Evolutionary conservation across 2,329 filamentous ascomycete species (phyloP), one percentile per base, ranked within the genome.

Genomic region (Ceratocystis diversiconidia): DNA sequence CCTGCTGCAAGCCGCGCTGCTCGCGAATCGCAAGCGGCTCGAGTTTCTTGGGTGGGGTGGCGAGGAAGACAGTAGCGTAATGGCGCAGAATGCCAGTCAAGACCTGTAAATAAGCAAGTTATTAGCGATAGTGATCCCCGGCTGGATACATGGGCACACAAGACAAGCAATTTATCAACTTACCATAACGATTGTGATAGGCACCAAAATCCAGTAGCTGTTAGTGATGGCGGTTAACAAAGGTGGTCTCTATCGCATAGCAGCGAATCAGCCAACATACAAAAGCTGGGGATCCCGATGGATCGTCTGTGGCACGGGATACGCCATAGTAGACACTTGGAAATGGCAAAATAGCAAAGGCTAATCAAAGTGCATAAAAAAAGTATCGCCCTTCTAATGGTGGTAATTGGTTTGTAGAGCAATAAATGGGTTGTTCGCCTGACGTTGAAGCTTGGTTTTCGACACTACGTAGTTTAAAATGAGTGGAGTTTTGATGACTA

Each of bases 191-290:
- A 96, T 82, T 60, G 92, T 96, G 75, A 99, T 99, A 69, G 94
- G 94, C 69, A 96, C 87, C 68, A 99, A 82, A 77, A 99, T 99
- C 94, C 94, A 99, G 82, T 96, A 97, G 79, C 94, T 99, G 72
- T 65, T 68, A 22, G 64, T 41, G 36, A 41, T 3, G 64, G 65
- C 19, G 19, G 67, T 71, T 61, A 74, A 73, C 66, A 68, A 69
- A 63, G 65, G 70, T 70, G 68, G 30, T 32, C 28, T 36, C 15
- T 10, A 44, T 36, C 22, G 44, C 62, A 28, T 19, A 62, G 52
- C 8, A 44, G 22, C 41, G 10, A 41, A 41, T 41, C 32, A 28
- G 59, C 61, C 52, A 57, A 76, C 89, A 74, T 80, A 97, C 94
- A 99, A 96, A 70, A 99, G 82, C 78, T 96, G 92, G 73, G 94